phyloP scores from a whole-genome alignment of 768 basidiomycete genomes.

The Brasilioporus rufonigricans region DNA sequence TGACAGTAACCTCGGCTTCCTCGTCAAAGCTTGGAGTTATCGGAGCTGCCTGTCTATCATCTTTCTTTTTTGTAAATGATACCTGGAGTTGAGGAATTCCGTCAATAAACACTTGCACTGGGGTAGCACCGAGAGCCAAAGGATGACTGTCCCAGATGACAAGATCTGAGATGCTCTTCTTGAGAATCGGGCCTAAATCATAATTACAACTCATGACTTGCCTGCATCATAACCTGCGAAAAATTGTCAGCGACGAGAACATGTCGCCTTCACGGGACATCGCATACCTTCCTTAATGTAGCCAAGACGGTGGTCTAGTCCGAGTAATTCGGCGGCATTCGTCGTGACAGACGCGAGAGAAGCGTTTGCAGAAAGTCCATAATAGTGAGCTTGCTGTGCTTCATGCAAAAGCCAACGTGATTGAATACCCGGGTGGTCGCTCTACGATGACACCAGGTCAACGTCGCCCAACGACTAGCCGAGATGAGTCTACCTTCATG shows the following conservation, averaged over 20 bases:
- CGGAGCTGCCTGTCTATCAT: slow-evolving; percentile 49
- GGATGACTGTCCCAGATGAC: slow-evolving; percentile 78
- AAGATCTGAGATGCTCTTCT: slow-evolving; percentile 35
- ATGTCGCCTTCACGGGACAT: background rate
- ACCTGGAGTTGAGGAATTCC: slow-evolving; percentile 63
- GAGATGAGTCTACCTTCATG: slow-evolving; percentile 42
- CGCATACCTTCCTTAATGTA: slow-evolving; percentile 55
- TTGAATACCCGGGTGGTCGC: slow-evolving; percentile 63
- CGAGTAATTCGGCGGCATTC: slow-evolving; percentile 68
- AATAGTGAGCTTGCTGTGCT: slow-evolving; percentile 81
- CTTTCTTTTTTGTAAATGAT: slow-evolving; percentile 44
- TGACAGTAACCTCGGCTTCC: slow-evolving; percentile 55
- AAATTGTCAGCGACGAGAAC: background rate
- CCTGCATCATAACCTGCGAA: slow-evolving; percentile 65
- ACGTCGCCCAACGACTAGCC: background rate
- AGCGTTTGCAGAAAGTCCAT: slow-evolving; percentile 66
- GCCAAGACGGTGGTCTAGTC: slow-evolving; percentile 83
- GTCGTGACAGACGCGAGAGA: slow-evolving; percentile 76
- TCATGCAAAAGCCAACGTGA: slow-evolving; percentile 79
- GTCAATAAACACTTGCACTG: slow-evolving; percentile 79
- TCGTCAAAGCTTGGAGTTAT: slow-evolving; percentile 54
- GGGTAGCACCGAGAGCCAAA: slow-evolving; percentile 74
- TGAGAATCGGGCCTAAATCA: background rate
- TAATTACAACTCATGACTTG: slow-evolving; percentile 2
- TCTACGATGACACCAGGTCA: slow-evolving; percentile 37